Evolutionary conservation across 2,329 filamentous ascomycete species (phyloP).

Genomic region (Epichloe typhina): DNA sequence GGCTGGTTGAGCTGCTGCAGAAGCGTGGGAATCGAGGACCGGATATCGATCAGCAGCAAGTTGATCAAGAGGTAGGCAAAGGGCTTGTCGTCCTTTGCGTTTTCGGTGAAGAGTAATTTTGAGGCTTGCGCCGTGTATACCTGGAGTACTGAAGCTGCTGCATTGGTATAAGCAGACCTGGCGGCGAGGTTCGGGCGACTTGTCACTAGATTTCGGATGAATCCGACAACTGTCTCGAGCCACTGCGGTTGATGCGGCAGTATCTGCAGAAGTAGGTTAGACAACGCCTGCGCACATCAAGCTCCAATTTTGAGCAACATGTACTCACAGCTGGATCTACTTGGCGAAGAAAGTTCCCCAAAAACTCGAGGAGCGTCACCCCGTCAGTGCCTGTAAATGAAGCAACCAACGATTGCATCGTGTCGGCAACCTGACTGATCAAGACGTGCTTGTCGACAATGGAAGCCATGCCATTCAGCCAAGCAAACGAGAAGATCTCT

Average conservation of each 20-base stretch:
- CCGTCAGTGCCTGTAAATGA: conserved; percentile 47
- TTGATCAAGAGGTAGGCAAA: conserved; percentile 51
- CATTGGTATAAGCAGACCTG: conserved; percentile 45
- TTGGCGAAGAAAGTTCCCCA: conserved; percentile 38
- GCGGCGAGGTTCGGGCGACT: conserved; percentile 41
- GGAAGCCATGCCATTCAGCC: conserved; percentile 34
- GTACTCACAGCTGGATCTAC: conserved; percentile 33
- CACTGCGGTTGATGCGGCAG: conserved; percentile 38
- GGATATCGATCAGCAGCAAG: conserved; percentile 52
- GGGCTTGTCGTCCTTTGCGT: conserved; percentile 31
- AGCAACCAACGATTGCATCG: conserved; percentile 34
- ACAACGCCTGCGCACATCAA: too few relatives aligned
- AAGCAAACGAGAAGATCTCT: conserved; percentile 42
- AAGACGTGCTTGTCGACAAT: conserved; percentile 19
- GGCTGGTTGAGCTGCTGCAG: conserved; percentile 43
- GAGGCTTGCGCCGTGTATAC: conserved; percentile 35
- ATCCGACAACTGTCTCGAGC: conserved; percentile 32
- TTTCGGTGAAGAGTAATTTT: conserved; percentile 38
- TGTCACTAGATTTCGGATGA: conserved; percentile 40
- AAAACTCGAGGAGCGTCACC: conserved; percentile 43
- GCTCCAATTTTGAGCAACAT: too few relatives aligned
- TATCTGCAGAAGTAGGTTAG: conserved; percentile 21
- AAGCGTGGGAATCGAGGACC: conserved; percentile 47
- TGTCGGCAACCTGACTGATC: conserved; percentile 29
- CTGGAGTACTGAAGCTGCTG: conserved; percentile 43